These are phyloP conservation scores for Dunaliella sp. DNA, from an alignment of 139 green algal species.

Conservation along the genomic window DNA sequence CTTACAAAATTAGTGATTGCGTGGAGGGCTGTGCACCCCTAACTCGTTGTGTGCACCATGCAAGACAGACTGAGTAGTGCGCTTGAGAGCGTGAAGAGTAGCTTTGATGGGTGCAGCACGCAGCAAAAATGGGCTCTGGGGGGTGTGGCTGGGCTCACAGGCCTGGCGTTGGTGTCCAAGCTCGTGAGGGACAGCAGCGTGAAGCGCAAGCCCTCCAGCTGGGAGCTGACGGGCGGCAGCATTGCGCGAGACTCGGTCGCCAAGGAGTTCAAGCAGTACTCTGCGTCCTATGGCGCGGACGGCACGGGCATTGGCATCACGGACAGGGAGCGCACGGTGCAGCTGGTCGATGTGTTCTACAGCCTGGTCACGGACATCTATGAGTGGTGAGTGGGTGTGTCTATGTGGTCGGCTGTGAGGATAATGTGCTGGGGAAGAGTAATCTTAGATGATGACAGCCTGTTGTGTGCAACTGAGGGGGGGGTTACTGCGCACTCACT, in stretches of 20 bases:
- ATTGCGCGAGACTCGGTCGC: slow-evolving; percentile 63
- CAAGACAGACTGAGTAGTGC: neutral
- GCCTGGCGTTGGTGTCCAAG: neutral
- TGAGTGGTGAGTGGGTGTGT: slow-evolving; percentile 70
- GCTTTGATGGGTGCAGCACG: neutral
- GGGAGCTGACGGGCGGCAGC: slow-evolving; percentile 68
- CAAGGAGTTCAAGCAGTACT: slow-evolving; percentile 61
- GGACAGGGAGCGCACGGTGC: slow-evolving; percentile 48
- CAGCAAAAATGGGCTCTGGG: neutral
- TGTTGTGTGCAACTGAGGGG: too few relatives aligned
- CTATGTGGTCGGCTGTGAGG: neutral
- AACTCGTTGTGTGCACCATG: too few relatives aligned
- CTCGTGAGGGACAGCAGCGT: slow-evolving; percentile 4
- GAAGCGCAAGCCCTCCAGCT: slow-evolving; percentile 52
- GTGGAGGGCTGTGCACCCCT: too few relatives aligned
- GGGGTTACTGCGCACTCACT: too few relatives aligned
- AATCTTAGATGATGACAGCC: neutral
- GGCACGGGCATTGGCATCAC: slow-evolving; percentile 22
- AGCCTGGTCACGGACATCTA: slow-evolving; percentile 93
- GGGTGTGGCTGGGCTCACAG: neutral
- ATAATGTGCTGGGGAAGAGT: neutral
- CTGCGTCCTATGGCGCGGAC: slow-evolving; percentile 52
- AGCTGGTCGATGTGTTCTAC: slow-evolving; percentile 76
- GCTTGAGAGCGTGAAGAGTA: neutral
- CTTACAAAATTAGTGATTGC: too few relatives aligned